Base-by-base conservation (phyloP, 164 flowering plant genomes). In the Liquidambar formosana region DNA sequence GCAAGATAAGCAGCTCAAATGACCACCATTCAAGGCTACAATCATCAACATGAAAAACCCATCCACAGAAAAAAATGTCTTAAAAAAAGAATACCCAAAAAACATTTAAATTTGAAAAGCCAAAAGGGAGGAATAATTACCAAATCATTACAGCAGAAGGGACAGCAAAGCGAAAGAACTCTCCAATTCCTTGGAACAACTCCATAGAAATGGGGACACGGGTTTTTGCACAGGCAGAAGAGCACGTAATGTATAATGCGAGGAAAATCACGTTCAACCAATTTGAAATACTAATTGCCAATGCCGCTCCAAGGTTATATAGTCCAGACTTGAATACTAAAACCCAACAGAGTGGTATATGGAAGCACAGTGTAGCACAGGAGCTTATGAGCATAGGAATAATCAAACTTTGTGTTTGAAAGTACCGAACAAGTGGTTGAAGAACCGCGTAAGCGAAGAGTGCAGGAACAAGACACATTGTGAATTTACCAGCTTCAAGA, bases 71-170 rank as follows among this genome's bases (percentile, higher is more conserved):
- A 9, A 54, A 8, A 9, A 41, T n/a, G n/a, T n/a, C 14, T 9
- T 26, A n/a, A 4, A 14, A 26, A 10, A 27, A 14, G 26, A 61
- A 53, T 25, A 38, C 15, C 22, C 21, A 53, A 53, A 53, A 51
- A 1, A 27, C 52, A 14, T 33, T 63, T 8, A n/a, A 38, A 18
- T 9, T 16, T 18, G 23, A 14, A 33, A 15, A 3, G 13, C 51
- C 0, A 16, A 25, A 15, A 5, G 63, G 63, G 27, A 25, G 66
- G 28, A 15, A 33, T 9, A 38, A 23, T 75, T 82, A 92, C 98
- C 97, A 92, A 28, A 85, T 71, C 98, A 94, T 94, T 5, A 83
- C 72, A 54, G 96, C 88, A 49, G 99, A 95, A 76, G 99, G 93
- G 43, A 95, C 28, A 6, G 97, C 97, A 8, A 86, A 79, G 5